phyloP scores from a whole-genome alignment of 352 stramenopile species.

The Sclerospora graminicola region DNA sequence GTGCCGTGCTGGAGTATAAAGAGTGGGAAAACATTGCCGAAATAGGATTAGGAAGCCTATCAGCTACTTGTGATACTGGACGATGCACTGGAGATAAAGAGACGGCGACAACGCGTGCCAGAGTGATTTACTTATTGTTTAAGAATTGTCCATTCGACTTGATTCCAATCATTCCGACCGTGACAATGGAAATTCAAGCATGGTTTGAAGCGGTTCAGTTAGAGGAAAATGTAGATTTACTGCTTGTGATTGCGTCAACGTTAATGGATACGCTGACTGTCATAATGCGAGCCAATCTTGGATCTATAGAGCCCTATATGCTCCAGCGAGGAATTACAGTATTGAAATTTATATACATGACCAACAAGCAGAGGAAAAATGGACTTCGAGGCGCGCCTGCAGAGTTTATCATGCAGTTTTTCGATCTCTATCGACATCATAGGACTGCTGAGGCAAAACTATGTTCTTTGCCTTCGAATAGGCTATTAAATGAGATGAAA shows the following conservation, averaged over 20 bases:
- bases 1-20: conserved; percentile 37
- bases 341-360: conserved; percentile 52
- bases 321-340: conserved; percentile 31
- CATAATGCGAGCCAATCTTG: conserved; percentile 33
- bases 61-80: conserved; percentile 7
- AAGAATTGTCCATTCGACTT: conserved; percentile 57
- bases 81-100: conserved; percentile 8
- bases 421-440: conserved; percentile 46
- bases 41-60: conserved; percentile 39
- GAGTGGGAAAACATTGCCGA: conserved; percentile 48
- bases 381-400: conserved; percentile 22
- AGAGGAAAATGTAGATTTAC: conserved; percentile 24
- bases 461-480: conserved; percentile 22
- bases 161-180: conserved; percentile 20
- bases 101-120: conserved; percentile 19
- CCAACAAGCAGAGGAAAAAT: conserved; percentile 36
- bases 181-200: conserved; percentile 32
- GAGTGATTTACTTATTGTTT: conserved; percentile 35
- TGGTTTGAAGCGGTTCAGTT: conserved; percentile 37
- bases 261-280: conserved; percentile 47
- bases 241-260: conserved; percentile 27
- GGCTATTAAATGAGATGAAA: conserved; percentile 33
- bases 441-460: conserved; percentile 18
- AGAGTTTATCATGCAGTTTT: conserved; percentile 54
- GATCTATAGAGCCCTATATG: conserved; percentile 29